Evolutionary conservation across 2,329 filamentous ascomycete genomes (phyloP), one percentile per base, ranked within the genome.

Genomic region (Ascochyta viciae-villosae): DNA sequence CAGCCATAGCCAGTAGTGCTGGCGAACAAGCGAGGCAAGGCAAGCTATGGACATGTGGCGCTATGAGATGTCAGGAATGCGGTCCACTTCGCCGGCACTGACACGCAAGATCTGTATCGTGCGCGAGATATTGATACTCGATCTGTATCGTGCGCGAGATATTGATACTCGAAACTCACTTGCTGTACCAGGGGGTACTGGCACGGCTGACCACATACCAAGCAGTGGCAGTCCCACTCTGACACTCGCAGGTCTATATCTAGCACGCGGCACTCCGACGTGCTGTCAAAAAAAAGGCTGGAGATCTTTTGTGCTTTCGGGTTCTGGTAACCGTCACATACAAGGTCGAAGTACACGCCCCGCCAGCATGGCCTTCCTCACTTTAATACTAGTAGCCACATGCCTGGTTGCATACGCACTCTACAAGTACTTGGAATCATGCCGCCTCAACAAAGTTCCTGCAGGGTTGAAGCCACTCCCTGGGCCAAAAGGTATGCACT

Each of bases 401-500:
- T 29, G 68, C 1, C 49, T 75, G 13, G 54, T 57, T 50, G 54
- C 66, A 56, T 70, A 70, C 59, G 58, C 64, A 51, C 48, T 74
- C 15, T 75, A 69, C 59, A 75, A 70, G 58, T 64, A 65, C 45
- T 55, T 67, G 39, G 59, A 61, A 13, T 51, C 57, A 52, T 66
- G 61, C 60, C 66, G 67, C 60, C 62, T 62, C 55, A 46, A 70
- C 49, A 68, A 51, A 59, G 58, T 72, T 37, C 75, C 75, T 7
- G 54, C 51, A 40, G 74, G 74, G 22, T 54, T 76, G 54, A 77
- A 77, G 63, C 57, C 58, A 43, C 73, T 77, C 8, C 76, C 76
- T 24, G 75, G 75, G 6, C 76, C 76, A 24, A 77, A 76, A 74
- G 76, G 76, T 77, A 73, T 61, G 58, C 22, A 41, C 40, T 44